Base-by-base conservation (phyloP, 441 rosid species). In the Erodium moschatum region DNA sequence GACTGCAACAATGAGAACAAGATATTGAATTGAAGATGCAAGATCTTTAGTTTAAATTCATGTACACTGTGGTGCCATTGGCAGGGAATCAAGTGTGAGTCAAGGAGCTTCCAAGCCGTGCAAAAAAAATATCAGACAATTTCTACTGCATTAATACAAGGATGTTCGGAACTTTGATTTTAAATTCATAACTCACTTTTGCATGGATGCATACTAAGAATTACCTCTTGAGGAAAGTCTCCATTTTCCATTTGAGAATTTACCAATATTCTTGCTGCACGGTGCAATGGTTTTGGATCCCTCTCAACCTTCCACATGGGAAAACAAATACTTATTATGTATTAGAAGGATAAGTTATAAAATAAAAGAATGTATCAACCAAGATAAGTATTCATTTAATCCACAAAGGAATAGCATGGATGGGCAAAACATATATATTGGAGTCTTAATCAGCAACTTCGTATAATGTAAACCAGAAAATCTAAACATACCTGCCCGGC, bases 181-280 rank as follows among this genome's bases (percentile, higher is more conserved):
- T 13, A 50, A 50, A 4, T 13, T 1, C 50, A 11, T 44, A 44
- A 44, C 11, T 44, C 8, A 44, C 4, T 44, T 44, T 44, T 44
- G 50, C 50, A 12, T 44, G 50, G 10, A 12, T 44, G 19, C 6
- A n/a, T 50, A n/a, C n/a, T 15, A 13, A 50, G 18, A 50, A 12
- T 61, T 64, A 73, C 76, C 76, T 73, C 64, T 61, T 74, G 77
- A 19, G 77, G 77, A 62, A 69, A 74, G 69, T 74, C 77, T 3
- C 77, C 77, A 16, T 74, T 69, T 16, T 70, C 70, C 77, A 66
- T 65, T 48, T 74, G 77, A 18, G 63, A 24, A 58, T 74, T 74
- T 48, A 74, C 70, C 1, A 74, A 72, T 11, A 74, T 31, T 69
- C 27, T 60, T 31, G 70, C 44, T 5, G 73, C 77, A 5, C 56